These are phyloP conservation scores for Saturnispora bothae DNA, from an alignment of 805 yeast species.

Conservation along the genomic window DNA sequence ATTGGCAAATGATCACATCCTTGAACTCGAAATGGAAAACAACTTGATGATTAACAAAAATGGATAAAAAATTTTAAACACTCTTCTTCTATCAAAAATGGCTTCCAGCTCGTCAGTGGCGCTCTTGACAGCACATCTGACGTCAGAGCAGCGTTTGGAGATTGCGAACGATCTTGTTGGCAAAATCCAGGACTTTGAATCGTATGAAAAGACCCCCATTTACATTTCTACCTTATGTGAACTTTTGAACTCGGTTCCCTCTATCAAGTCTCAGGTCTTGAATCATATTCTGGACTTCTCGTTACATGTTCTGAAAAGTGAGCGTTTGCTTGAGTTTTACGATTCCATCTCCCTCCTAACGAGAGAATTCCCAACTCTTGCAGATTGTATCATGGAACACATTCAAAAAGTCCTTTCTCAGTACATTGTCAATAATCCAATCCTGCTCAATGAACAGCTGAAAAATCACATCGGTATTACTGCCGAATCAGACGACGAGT, in stretches of 20 bases:
- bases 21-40: slow-evolving; percentile 39
- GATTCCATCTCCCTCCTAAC: slow-evolving; percentile 16
- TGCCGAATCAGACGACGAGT: background rate
- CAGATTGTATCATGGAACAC: slow-evolving; percentile 10
- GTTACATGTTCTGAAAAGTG: slow-evolving; percentile 3
- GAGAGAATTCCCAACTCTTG: slow-evolving; percentile 24
- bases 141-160: slow-evolving; percentile 8
- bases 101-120: slow-evolving; percentile 6
- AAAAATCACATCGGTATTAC: background rate
- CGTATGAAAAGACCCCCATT: background rate
- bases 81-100: background rate
- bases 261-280: slow-evolving; percentile 7
- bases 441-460: slow-evolving; percentile 11
- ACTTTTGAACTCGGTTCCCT: slow-evolving; percentile 10
- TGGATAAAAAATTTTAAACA: slow-evolving; percentile 6
- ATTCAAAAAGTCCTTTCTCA: slow-evolving; percentile 4
- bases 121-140: slow-evolving; percentile 12
- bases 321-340: slow-evolving; percentile 1
- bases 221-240: slow-evolving; percentile 18
- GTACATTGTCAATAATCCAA: slow-evolving; percentile 11
- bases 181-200: slow-evolving; percentile 2
- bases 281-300: slow-evolving; percentile 7
- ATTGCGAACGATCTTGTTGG: slow-evolving; percentile 8
- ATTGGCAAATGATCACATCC: slow-evolving; percentile 38
- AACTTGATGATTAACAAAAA: slow-evolving; percentile 29